These are phyloP conservation scores for Fusarium musae DNA, from an alignment of 2,329 filamentous ascomycete species.

Conservation along the genomic window DNA sequence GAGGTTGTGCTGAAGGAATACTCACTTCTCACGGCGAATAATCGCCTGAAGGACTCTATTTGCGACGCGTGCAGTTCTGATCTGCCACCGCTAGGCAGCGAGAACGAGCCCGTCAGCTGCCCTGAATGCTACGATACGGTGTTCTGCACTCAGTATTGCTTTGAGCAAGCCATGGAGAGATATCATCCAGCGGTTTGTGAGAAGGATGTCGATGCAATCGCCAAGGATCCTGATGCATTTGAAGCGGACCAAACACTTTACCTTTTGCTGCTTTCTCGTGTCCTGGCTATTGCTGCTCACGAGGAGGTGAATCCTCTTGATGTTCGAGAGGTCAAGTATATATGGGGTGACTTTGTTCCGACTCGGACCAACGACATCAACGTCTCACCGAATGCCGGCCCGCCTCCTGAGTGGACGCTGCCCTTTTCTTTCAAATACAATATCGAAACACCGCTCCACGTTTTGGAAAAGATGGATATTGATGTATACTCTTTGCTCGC, in stretches of 20 bases:
- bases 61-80: slow-evolving; percentile 89
- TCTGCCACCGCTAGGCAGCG: slow-evolving; percentile 68
- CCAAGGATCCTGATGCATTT: slow-evolving; percentile 69
- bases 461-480: slow-evolving; percentile 86
- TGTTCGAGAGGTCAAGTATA: slow-evolving; percentile 72
- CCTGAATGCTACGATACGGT: slow-evolving; percentile 72
- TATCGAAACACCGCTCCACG: slow-evolving; percentile 77
- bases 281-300: slow-evolving; percentile 71
- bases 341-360: slow-evolving; percentile 75
- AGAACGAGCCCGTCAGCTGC: slow-evolving; percentile 63
- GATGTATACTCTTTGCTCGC: slow-evolving; percentile 73
- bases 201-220: slow-evolving; percentile 72
- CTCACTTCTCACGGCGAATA: slow-evolving; percentile 88
- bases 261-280: slow-evolving; percentile 69
- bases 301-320: slow-evolving; percentile 71
- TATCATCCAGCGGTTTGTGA: slow-evolving; percentile 76
- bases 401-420: slow-evolving; percentile 72
- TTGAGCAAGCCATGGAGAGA: slow-evolving; percentile 64
- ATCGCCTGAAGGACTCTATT: slow-evolving; percentile 83
- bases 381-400: slow-evolving; percentile 63
- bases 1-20: slow-evolving; percentile 84
- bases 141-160: slow-evolving; percentile 71
- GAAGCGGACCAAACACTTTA: slow-evolving; percentile 72
- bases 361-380: slow-evolving; percentile 64
- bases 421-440: slow-evolving; percentile 84